Conservation (phyloP, 1,284 basidiomycete genomes). For the Fomitiporia mediterranea region DNA sequence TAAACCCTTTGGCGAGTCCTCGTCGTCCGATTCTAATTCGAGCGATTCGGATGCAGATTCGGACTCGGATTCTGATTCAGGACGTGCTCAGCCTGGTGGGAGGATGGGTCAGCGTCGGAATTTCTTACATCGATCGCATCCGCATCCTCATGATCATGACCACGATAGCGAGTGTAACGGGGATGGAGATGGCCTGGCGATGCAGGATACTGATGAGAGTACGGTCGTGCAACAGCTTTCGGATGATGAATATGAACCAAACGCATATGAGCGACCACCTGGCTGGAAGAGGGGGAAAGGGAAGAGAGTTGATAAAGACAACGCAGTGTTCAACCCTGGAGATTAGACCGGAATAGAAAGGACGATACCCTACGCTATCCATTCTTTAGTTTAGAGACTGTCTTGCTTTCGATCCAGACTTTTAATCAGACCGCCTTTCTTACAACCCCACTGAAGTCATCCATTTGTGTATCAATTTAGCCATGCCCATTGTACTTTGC, state of each 20-base stretch:
- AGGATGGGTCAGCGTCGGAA: neutral
- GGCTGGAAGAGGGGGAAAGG: slow-evolving; percentile 26
- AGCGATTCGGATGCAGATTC: slow-evolving; percentile 40
- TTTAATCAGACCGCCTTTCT: no score
- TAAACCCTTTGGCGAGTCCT: slow-evolving; percentile 72
- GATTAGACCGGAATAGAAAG: no score
- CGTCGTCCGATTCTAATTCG: slow-evolving; percentile 51
- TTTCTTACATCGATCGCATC: slow-evolving; percentile 21
- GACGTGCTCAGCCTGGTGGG: slow-evolving; percentile 21
- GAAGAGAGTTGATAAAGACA: neutral
- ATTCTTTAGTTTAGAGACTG: no score
- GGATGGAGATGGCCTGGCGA: slow-evolving; percentile 25
- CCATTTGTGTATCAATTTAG: no score
- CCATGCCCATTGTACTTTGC: no score
- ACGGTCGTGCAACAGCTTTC: slow-evolving; percentile 33
- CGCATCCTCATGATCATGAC: slow-evolving; percentile 25
- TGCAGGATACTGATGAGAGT: slow-evolving; percentile 24
- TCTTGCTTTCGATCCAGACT: no score
- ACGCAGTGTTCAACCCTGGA: no score
- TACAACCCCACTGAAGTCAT: no score
- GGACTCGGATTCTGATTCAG: slow-evolving; percentile 41
- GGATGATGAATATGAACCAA: slow-evolving; percentile 35
- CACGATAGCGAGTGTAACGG: slow-evolving; percentile 24
- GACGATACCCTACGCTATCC: no score
- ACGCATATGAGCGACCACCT: slow-evolving; percentile 55